Conservation (phyloP, 352 stramenopile species). For the Halophytophthora batemanensis region DNA sequence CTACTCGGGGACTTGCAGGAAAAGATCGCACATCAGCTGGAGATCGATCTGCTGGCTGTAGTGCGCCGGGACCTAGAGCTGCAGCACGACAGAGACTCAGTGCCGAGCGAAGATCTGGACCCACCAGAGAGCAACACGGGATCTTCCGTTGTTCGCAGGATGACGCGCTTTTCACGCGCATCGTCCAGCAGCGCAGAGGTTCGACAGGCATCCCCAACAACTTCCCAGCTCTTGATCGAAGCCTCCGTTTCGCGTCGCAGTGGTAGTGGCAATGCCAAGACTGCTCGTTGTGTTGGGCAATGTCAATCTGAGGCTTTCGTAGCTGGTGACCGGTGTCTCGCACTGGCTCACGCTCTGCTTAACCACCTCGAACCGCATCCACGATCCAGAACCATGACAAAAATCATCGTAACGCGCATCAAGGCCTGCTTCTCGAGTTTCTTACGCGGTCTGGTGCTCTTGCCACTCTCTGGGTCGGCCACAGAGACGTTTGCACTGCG, state of each 20-base stretch:
- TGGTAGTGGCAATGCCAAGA: neutral
- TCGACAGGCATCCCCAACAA: constrained; percentile 20
- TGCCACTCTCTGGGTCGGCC: neutral
- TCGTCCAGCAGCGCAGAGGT: constrained; percentile 20
- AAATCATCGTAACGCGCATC: constrained; percentile 8
- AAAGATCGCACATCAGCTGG: constrained; percentile 24
- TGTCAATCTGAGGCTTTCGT: constrained; percentile 1
- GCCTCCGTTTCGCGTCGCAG: constrained; percentile 6
- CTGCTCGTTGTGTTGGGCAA: too few relatives aligned
- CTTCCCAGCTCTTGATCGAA: neutral
- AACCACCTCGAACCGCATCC: constrained; percentile 10
- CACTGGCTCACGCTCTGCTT: constrained; percentile 13
- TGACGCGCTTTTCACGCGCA: constrained; percentile 18
- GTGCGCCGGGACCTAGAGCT: constrained; percentile 18
- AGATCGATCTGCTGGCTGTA: constrained; percentile 22
- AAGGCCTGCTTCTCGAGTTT: constrained; percentile 13
- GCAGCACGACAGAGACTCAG: constrained; percentile 8
- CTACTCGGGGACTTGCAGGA: constrained; percentile 25
- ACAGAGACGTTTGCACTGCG: constrained; percentile 2
- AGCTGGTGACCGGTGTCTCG: constrained; percentile 5
- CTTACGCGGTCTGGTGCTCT: constrained; percentile 10
- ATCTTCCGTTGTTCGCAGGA: constrained; percentile 11
- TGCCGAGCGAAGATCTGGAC: constrained; percentile 2
- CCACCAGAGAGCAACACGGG: constrained; percentile 9
- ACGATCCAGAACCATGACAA: constrained; percentile 3